Evolutionary conservation across 305 asterid species (phyloP).

Genomic region (Lippia alba): DNA sequence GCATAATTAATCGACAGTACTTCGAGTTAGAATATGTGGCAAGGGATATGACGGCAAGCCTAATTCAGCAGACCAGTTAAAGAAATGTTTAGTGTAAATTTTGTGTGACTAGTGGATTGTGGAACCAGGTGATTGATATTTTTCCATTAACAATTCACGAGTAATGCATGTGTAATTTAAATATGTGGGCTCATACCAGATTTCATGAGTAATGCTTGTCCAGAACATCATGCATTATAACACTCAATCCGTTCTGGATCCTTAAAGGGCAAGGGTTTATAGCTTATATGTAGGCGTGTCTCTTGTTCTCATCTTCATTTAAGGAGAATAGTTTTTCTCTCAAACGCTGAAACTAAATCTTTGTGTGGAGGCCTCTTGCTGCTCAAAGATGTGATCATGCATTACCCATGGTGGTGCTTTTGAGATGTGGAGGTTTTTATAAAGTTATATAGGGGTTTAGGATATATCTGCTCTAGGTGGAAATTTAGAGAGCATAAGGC

Average conservation of each 20-base stretch:
- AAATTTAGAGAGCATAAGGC: not conserved
- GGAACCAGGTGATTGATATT: slow-evolving; percentile 16
- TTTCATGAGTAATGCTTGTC: not conserved
- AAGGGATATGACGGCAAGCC: not conserved
- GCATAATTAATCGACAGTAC: not conserved
- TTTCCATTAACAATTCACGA: not conserved
- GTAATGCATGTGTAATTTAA: slow-evolving; percentile 2
- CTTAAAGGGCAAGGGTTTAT: slow-evolving; percentile 3
- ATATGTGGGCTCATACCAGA: slow-evolving; percentile 4
- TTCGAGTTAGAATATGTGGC: slow-evolving; percentile 11
- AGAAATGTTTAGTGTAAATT: not conserved
- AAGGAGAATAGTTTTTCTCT: not conserved
- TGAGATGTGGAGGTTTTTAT: no score
- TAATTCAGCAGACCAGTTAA: not conserved
- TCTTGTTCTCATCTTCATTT: not conserved
- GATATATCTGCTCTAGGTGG: no score
- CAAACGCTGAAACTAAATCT: not conserved
- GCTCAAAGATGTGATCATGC: not conserved
- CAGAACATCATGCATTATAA: not conserved
- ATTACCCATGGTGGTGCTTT: no score
- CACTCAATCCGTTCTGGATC: not conserved
- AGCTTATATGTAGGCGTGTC: not conserved
- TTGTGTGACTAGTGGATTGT: not conserved
- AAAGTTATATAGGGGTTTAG: no score
- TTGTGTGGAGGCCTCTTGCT: slow-evolving; percentile 4